Evolutionary conservation across 345 rosid genomes (phyloP), one percentile per base, ranked within the genome.

Genomic region (Nasturtium officinale): DNA sequence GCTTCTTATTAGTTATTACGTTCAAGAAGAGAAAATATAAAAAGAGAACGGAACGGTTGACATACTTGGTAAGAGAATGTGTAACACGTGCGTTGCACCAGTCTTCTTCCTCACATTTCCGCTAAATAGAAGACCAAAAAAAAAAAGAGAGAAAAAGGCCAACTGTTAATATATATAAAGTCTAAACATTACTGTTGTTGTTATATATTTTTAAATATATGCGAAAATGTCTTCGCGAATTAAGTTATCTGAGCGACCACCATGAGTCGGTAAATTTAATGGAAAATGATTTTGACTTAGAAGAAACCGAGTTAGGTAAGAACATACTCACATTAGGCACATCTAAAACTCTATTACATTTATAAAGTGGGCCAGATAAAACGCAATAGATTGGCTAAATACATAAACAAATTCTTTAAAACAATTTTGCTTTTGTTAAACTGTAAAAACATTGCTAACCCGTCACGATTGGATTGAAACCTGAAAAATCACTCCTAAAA

Each of bases 61-160:
- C 17, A n/a, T n/a, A 32, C 18, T 12, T 16, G 35, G 40, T 6
- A 21, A 25, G 35, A 28, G 28, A 67, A 59, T 75, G 74, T 60
- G 62, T 51, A 60, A 75, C 78, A 67, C 67, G 78, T 75, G 73
- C 61, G 37, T 29, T 51, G 55, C 53, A 74, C 67, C 38, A 67
- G 67, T 65, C 58, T 25, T 30, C 23, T 35, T 26, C 17, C 61
- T 21, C 30, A 37, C 48, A 60, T 71, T 53, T 30, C 25, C 5
- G 23, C 29, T 11, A 17, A 7, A 37, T 10, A 25, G n/a, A 2
- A 37, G 12, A 11, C 3, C 5, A 37, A 18, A 37, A 12, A 21
- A 43, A 16, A 5, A 5, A 48, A 13, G 13, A 37, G 8, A 15
- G 29, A 16, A 5, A 7, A 48, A 13, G 50, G 3, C 50, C 51